phyloP scores from a whole-genome alignment of 805 yeast species.

The Wickerhamomyces chambardii region DNA sequence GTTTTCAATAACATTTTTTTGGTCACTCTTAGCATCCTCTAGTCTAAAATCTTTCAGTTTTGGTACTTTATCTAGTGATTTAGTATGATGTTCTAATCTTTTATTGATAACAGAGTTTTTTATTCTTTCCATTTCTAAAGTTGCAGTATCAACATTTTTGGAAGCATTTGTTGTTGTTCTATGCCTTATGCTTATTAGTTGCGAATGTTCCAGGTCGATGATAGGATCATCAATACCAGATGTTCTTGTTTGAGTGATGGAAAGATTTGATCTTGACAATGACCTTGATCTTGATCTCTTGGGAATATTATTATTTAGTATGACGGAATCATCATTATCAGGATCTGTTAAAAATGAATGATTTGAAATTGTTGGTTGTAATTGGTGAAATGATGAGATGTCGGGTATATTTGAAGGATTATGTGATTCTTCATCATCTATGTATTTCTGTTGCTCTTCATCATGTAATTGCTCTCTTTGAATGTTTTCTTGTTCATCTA shows the following conservation, averaged over 20 bases:
- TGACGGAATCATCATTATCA: constrained; percentile 20
- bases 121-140: constrained; percentile 40
- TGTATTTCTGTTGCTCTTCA: too few relatives aligned
- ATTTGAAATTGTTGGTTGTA: constrained; percentile 3
- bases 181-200: constrained; percentile 1
- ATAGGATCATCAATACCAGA: too few relatives aligned
- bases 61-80: neutral
- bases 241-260: too few relatives aligned
- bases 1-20: constrained; percentile 32
- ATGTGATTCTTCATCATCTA: too few relatives aligned
- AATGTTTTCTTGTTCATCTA: neutral
- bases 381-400: too few relatives aligned
- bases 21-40: neutral
- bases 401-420: too few relatives aligned
- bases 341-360: constrained; percentile 26
- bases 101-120: constrained; percentile 36
- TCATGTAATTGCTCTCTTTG: neutral
- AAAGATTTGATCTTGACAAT: too few relatives aligned
- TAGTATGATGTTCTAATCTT: constrained; percentile 16
- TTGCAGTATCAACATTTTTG: constrained; percentile 26
- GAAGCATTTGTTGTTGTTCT: constrained; percentile 13
- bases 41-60: neutral
- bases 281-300: constrained; percentile 14
- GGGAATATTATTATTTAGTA: constrained; percentile 22
- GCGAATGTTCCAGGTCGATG: neutral